Conservation (phyloP, 495 filamentous ascomycete genomes). For the Cercophora sp. region DNA sequence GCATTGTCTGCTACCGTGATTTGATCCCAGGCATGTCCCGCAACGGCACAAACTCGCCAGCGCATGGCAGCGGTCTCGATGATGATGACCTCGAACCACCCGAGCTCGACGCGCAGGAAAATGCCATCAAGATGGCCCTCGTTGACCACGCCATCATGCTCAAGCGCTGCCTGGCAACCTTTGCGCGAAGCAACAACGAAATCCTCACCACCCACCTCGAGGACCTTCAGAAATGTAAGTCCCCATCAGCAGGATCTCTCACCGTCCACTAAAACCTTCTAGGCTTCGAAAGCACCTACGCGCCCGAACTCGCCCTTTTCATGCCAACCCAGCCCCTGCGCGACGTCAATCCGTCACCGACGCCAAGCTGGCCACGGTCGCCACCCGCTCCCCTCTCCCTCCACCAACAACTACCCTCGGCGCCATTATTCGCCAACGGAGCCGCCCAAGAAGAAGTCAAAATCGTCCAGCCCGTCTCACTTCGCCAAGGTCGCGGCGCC, state of each 20-base stretch:
- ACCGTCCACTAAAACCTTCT: too few relatives aligned
- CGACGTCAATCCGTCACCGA: slow-evolving; percentile 31
- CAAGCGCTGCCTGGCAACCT: slow-evolving; percentile 73
- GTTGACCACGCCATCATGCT: slow-evolving; percentile 85
- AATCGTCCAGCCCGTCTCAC: slow-evolving; percentile 32
- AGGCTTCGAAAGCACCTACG: slow-evolving; percentile 62
- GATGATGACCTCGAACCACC: slow-evolving; percentile 46
- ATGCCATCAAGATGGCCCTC: slow-evolving; percentile 78
- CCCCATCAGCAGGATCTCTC: too few relatives aligned
- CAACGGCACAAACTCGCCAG: slow-evolving; percentile 40
- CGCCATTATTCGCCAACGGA: slow-evolving; percentile 28
- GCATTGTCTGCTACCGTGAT: slow-evolving; percentile 69
- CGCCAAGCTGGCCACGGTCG: slow-evolving; percentile 40
- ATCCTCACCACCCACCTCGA: slow-evolving; percentile 37
- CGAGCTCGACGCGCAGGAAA: slow-evolving; percentile 65
- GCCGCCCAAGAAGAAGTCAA: slow-evolving; percentile 38
- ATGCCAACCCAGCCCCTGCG: slow-evolving; percentile 34
- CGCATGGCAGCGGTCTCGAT: slow-evolving; percentile 42
- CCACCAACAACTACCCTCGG: slow-evolving; percentile 17
- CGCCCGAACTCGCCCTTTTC: slow-evolving; percentile 57
- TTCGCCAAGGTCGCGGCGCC: slow-evolving; percentile 40
- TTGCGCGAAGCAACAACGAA: slow-evolving; percentile 56
- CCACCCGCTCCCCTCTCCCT: slow-evolving; percentile 27
- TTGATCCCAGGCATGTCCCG: slow-evolving; percentile 55
- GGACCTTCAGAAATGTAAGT: slow-evolving; percentile 50